Evolutionary conservation across 1,284 basidiomycete species (phyloP), one percentile per base, ranked within the genome.

Genomic region (Ceratobasidium sp.): DNA sequence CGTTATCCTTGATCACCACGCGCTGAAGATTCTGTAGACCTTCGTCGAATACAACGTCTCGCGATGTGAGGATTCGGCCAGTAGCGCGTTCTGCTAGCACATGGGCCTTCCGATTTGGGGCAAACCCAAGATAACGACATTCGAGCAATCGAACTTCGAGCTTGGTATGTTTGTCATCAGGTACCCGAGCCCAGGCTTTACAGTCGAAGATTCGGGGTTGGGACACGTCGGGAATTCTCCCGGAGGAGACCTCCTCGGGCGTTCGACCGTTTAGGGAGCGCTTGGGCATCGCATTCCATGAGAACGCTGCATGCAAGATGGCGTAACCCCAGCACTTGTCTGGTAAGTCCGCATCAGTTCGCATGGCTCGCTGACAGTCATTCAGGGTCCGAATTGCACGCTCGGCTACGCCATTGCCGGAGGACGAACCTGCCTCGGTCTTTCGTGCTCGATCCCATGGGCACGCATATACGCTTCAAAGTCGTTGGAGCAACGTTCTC

Each of bases 361-460:
- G 31, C 53, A 68, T 56, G 4, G 65, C 22, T 11, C 53, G 51
- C 37, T 68, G 51, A 39, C 16, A 34, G 34, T 68, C 39, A 34
- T 68, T 68, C 41, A 68, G 8, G 24, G 49, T 54, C 19, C 65
- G 53, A 29, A 68, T 68, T n/a, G 65, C 65, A 5, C 65, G 65
- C 16, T 68, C 39, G 37, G 65, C 65, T 1, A 68, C 51, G 9
- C 65, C 53, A 31, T 68, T 68, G 24, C 65, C 56, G 2, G 49
- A 37, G 6, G 65, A 68, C 2, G 65, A 56, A 29, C 56, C 24
- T 19, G 65, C 51, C 31, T 68, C 62, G 7, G 78, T 77, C 3
- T 62, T 41, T 81, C 76, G 58, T 77, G 78, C 1, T 65, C 11
- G 43, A 81, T 80, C 5, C 80, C 81, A 24, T 64, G 19, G 13